These are phyloP conservation scores for Verbena officinalis DNA, from an alignment of 257 asterid species.

Conservation along the genomic window DNA sequence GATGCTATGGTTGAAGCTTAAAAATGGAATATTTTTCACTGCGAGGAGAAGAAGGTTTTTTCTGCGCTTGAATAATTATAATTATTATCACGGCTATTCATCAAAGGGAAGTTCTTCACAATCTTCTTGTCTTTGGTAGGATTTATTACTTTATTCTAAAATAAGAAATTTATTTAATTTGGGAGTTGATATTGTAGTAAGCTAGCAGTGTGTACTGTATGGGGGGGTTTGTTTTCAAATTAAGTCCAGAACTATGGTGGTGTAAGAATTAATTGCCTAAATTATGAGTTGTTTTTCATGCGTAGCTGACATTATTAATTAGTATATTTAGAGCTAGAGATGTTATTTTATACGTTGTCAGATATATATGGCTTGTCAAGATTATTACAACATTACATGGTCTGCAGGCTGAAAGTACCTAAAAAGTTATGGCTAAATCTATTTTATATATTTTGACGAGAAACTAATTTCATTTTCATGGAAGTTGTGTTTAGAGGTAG, in stretches of 20 bases:
- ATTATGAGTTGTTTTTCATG: neutral
- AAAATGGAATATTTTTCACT: slow-evolving; percentile 50
- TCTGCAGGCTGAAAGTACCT: too few relatives aligned
- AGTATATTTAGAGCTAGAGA: neutral
- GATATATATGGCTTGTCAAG: neutral
- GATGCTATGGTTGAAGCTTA: slow-evolving; percentile 57
- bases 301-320: neutral
- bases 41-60: slow-evolving; percentile 42
- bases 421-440: too few relatives aligned
- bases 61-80: slow-evolving; percentile 34
- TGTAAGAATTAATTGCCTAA: neutral
- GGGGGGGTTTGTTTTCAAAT: neutral
- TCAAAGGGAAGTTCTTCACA: slow-evolving; percentile 20
- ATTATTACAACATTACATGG: too few relatives aligned
- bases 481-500: too few relatives aligned
- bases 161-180: neutral
- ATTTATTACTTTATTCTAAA: neutral
- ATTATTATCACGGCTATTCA: neutral
- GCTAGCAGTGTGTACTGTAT: too few relatives aligned
- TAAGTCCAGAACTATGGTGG: neutral
- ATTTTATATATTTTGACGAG: too few relatives aligned
- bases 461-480: too few relatives aligned
- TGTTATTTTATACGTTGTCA: neutral
- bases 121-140: slow-evolving; percentile 47
- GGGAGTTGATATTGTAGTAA: too few relatives aligned